These are phyloP conservation scores for Penicillium capsulatum DNA, from an alignment of 2,329 filamentous ascomycete genomes.

Conservation along the genomic window DNA sequence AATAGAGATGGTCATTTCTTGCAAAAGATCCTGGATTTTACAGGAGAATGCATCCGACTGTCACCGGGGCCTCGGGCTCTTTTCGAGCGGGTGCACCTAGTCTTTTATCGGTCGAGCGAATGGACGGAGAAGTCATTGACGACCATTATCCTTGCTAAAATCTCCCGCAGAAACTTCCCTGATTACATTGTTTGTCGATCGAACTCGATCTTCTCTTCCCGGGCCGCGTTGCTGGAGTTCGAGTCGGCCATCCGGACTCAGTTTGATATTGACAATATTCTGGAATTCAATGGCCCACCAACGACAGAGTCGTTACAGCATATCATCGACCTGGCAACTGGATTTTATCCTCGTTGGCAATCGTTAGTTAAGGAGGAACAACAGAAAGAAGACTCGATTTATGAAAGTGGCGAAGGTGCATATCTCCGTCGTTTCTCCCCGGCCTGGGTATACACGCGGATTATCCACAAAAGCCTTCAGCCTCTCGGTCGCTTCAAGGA, in stretches of 20 bases:
- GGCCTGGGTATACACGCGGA: slow-evolving; percentile 87
- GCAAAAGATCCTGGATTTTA: slow-evolving; percentile 68
- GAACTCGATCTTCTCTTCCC: slow-evolving; percentile 78
- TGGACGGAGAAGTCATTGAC: slow-evolving; percentile 98
- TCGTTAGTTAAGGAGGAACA: slow-evolving; percentile 68
- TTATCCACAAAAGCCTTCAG: slow-evolving; percentile 80
- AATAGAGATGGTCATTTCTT: slow-evolving; percentile 73
- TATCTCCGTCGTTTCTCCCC: slow-evolving; percentile 88
- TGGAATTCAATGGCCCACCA: slow-evolving; percentile 73
- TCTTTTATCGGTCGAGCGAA: slow-evolving; percentile 92
- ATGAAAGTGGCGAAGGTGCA: slow-evolving; percentile 77
- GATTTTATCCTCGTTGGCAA: slow-evolving; percentile 77
- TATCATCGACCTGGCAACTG: slow-evolving; percentile 68
- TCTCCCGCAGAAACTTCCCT: slow-evolving; percentile 81
- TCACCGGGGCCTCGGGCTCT: slow-evolving; percentile 68
- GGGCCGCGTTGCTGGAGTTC: slow-evolving; percentile 75
- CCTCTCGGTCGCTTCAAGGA: slow-evolving; percentile 79
- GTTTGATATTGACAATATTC: slow-evolving; percentile 71
- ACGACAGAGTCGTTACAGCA: slow-evolving; percentile 61
- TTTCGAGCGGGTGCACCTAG: slow-evolving; percentile 89
- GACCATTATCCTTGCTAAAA: slow-evolving; percentile 88
- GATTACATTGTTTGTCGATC: slow-evolving; percentile 87
- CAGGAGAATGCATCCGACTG: slow-evolving; percentile 79
- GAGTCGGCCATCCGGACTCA: slow-evolving; percentile 81
- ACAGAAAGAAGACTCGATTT: slow-evolving; percentile 69